Percentiles rank a stretch among this genome's conserved stretches.
phyloP scores from a whole-genome alignment of 2,329 filamentous ascomycete genomes.

The Knufia petricola region DNA sequence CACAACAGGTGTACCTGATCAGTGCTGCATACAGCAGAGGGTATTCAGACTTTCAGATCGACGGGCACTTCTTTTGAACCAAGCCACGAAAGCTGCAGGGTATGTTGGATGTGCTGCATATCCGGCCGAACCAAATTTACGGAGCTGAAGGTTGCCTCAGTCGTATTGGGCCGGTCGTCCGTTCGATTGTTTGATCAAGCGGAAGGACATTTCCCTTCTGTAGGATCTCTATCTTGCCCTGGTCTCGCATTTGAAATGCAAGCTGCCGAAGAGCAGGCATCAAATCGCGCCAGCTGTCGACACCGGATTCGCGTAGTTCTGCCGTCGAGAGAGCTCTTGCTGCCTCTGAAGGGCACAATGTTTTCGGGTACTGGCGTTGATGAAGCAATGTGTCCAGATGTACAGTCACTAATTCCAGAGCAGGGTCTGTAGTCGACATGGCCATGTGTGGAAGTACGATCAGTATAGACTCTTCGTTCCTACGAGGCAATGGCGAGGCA shows the following conservation, averaged over 20 bases:
- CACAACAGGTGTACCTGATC: too few relatives aligned
- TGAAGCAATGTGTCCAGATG: slow-evolving; percentile 25
- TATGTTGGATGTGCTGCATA: too few relatives aligned
- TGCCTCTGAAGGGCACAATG: slow-evolving; percentile 45
- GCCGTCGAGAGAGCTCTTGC: slow-evolving; percentile 35
- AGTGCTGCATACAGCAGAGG: too few relatives aligned
- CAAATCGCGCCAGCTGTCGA: slow-evolving; percentile 36
- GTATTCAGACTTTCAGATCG: too few relatives aligned
- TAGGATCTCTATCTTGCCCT: slow-evolving; percentile 38
- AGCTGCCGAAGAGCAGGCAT: slow-evolving; percentile 38
- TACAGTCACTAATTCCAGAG: background rate
- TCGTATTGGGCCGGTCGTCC: slow-evolving; percentile 41
- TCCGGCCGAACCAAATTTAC: too few relatives aligned
- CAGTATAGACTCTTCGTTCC: too few relatives aligned
- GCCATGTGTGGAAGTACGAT: too few relatives aligned
- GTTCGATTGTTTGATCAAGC: slow-evolving; percentile 25
- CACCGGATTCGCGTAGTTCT: slow-evolving; percentile 30
- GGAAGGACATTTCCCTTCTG: slow-evolving; percentile 36
- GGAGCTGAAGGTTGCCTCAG: too few relatives aligned
- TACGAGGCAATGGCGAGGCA: too few relatives aligned
- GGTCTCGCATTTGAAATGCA: slow-evolving; percentile 34
- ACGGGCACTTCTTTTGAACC: too few relatives aligned
- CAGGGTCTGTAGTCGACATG: background rate
- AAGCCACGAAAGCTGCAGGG: too few relatives aligned
- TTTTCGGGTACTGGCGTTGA: slow-evolving; percentile 36